Conservation (phyloP, 2,329 filamentous ascomycete genomes). For the Aspergillus thermomutatus region DNA sequence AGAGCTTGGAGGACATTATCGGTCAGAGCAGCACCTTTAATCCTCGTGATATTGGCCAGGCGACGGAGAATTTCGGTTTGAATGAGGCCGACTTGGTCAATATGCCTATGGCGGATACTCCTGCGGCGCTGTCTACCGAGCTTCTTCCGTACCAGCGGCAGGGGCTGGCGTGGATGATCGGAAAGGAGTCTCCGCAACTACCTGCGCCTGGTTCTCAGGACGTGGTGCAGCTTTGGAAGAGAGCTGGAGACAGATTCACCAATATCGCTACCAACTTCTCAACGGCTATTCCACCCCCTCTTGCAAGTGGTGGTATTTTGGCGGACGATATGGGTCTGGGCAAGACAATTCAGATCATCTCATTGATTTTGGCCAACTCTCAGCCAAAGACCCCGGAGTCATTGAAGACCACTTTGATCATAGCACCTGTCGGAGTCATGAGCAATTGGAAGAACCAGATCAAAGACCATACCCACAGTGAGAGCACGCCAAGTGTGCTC, state of each 20-base stretch:
- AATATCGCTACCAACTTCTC: slow-evolving; percentile 72
- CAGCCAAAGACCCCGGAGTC: slow-evolving; percentile 42
- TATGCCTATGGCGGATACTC: slow-evolving; percentile 71
- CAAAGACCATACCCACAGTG: slow-evolving; percentile 63
- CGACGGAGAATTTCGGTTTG: slow-evolving; percentile 67
- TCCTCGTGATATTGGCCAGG: slow-evolving; percentile 60
- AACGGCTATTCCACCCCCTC: slow-evolving; percentile 53
- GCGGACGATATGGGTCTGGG: slow-evolving; percentile 92
- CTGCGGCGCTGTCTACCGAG: slow-evolving; percentile 59
- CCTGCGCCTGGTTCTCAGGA: slow-evolving; percentile 59
- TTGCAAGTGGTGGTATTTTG: slow-evolving; percentile 78
- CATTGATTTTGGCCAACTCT: slow-evolving; percentile 64
- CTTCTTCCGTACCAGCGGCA: slow-evolving; percentile 76
- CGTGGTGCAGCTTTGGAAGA: slow-evolving; percentile 75
- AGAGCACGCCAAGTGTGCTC: slow-evolving; percentile 63
- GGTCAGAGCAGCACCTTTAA: slow-evolving; percentile 65
- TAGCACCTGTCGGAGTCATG: slow-evolving; percentile 82
- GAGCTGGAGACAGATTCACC: slow-evolving; percentile 49
- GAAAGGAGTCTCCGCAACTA: slow-evolving; percentile 68
- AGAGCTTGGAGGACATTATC: slow-evolving; percentile 62
- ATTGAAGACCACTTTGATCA: slow-evolving; percentile 67
- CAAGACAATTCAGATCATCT: slow-evolving; percentile 84
- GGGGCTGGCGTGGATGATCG: slow-evolving; percentile 76
- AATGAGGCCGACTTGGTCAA: slow-evolving; percentile 66
- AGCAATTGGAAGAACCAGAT: slow-evolving; percentile 87